Percentiles rank a stretch among this genome's conserved stretches.
Evolutionary conservation across 106 monocot genomes (phyloP).

Genomic region (Dendrobium officinale): DNA sequence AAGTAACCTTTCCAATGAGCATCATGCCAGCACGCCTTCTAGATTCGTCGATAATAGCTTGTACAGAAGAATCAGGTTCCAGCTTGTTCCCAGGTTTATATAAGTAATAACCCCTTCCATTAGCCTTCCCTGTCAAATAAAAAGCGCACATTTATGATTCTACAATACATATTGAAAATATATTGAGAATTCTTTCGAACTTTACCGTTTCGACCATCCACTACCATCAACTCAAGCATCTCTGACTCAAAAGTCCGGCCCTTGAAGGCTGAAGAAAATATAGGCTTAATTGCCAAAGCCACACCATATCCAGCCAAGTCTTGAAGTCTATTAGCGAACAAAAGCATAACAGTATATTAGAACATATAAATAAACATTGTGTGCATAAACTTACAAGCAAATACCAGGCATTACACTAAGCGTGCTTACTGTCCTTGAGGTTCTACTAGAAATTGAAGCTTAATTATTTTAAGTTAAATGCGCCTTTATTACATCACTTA

Average conservation of each 20-base stretch:
- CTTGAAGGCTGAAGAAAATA: conserved; percentile 50
- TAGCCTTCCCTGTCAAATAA: conserved; percentile 60
- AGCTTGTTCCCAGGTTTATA: conserved; percentile 89
- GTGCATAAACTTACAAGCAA: too few species aligned
- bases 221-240: conserved; percentile 58
- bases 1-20: conserved; percentile 59
- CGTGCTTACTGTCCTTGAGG: too few species aligned
- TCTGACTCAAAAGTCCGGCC: conserved; percentile 50
- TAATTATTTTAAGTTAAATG: too few species aligned
- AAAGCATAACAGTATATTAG: neutral
- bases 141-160: neutral
- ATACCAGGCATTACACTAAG: too few species aligned
- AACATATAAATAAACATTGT: too few species aligned
- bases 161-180: too few species aligned
- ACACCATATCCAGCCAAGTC: conserved; percentile 95
- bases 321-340: conserved; percentile 37
- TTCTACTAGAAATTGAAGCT: too few species aligned
- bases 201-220: conserved; percentile 66
- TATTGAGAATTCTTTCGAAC: neutral
- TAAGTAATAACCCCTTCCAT: conserved; percentile 85
- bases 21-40: conserved; percentile 48
- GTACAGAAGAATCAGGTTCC: conserved; percentile 71
- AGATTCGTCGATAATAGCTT: conserved; percentile 65
- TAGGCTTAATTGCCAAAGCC: conserved; percentile 64
- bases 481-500: too few species aligned